Percentiles rank a stretch among this genome's conserved stretches.
Conservation (phyloP, 116 monocot species). For the Zostera marina region DNA sequence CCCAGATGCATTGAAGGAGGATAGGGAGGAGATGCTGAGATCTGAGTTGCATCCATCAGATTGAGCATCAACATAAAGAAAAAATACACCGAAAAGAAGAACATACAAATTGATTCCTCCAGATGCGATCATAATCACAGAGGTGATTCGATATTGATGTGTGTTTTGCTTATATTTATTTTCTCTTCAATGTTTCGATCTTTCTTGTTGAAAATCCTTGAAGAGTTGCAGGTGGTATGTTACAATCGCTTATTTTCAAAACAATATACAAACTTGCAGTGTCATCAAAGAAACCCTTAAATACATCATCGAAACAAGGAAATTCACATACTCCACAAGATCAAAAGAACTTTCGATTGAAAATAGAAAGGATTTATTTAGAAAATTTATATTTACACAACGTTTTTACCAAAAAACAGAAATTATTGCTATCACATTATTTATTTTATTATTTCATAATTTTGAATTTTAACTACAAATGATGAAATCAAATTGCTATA, state of each 20-base stretch:
- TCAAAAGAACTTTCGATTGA: too few relatives aligned
- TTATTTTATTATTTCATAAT: too few relatives aligned
- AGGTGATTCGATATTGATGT: background rate
- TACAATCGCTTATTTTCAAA: background rate
- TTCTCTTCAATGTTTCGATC: background rate
- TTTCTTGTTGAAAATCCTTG: background rate
- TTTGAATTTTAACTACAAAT: too few relatives aligned
- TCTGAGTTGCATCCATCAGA: constrained; percentile 9
- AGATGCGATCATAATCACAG: background rate
- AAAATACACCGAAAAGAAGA: background rate
- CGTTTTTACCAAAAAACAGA: too few relatives aligned
- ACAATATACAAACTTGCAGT: too few relatives aligned
- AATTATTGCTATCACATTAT: too few relatives aligned
- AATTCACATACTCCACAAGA: too few relatives aligned
- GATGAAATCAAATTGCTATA: too few relatives aligned
- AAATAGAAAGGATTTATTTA: too few relatives aligned
- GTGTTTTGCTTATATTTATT: background rate
- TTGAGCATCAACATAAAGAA: constrained; percentile 6
- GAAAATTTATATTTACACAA: too few relatives aligned
- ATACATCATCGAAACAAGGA: too few relatives aligned
- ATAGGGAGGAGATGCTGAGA: constrained; percentile 7
- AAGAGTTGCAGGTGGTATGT: constrained; percentile 4
- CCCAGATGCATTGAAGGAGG: constrained; percentile 25
- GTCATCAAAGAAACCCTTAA: too few relatives aligned
- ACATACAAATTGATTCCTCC: background rate